Conservation (phyloP, 1,139 yeast genomes). For the Lodderomyces theae region DNA sequence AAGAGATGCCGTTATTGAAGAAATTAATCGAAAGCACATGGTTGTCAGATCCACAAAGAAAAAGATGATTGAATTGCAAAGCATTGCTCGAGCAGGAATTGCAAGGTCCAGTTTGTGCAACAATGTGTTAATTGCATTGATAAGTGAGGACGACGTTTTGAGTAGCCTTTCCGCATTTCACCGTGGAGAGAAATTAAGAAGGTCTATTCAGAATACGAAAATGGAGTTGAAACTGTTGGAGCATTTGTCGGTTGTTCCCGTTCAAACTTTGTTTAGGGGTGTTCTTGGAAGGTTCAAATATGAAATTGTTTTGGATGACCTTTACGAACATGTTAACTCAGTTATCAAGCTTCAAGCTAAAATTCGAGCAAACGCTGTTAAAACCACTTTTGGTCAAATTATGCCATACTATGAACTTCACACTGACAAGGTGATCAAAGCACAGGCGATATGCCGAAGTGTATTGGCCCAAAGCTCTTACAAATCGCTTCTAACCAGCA, state of each 20-base stretch:
- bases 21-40: slow-evolving; percentile 19
- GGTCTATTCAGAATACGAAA: slow-evolving; percentile 21
- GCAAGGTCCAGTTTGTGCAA: slow-evolving; percentile 46
- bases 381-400: slow-evolving; percentile 38
- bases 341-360: slow-evolving; percentile 50
- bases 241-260: slow-evolving; percentile 23
- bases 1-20: slow-evolving; percentile 25
- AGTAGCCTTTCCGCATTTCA: slow-evolving; percentile 42
- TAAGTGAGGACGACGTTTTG: slow-evolving; percentile 38
- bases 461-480: slow-evolving; percentile 71
- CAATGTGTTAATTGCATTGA: slow-evolving; percentile 40
- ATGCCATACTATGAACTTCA: slow-evolving; percentile 55
- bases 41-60: slow-evolving; percentile 16
- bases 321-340: slow-evolving; percentile 40
- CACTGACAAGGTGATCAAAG: slow-evolving; percentile 55
- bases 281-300: slow-evolving; percentile 49
- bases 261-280: slow-evolving; percentile 43
- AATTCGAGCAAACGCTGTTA: slow-evolving; percentile 43
- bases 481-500: slow-evolving; percentile 61
- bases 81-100: slow-evolving; percentile 52
- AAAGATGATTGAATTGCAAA: slow-evolving; percentile 41
- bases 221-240: slow-evolving; percentile 22
- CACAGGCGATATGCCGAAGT: slow-evolving; percentile 75
- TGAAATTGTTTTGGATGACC: slow-evolving; percentile 51
- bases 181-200: slow-evolving; percentile 44